A percentile compares a stretch with the other conserved stretches of the same genome.
Evolutionary conservation across 2,329 filamentous ascomycete species (phyloP).

Genomic region (Aspergillus unguis): DNA sequence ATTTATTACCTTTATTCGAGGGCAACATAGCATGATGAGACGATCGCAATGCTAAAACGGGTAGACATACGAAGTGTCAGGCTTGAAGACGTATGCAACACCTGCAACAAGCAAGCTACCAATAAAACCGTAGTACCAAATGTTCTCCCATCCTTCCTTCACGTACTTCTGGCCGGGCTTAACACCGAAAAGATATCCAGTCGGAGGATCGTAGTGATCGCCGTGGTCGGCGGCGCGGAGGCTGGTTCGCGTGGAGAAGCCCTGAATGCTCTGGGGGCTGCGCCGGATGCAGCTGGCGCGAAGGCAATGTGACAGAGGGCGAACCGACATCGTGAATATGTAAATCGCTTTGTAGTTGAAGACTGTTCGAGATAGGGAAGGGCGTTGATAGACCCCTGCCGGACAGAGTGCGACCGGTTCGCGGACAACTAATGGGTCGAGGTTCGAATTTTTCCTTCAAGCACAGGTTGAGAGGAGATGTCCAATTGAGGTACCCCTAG

Average conservation of each 20-base stretch:
- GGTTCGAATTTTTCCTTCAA: conserved; percentile 12
- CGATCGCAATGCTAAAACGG: conserved; percentile 5
- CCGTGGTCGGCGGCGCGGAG: conserved; percentile 56
- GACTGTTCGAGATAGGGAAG: conserved; percentile 17
- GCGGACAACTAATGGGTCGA: conserved; percentile 8
- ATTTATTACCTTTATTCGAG: not conserved
- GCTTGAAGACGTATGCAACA: conserved; percentile 91
- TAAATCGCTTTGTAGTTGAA: conserved; percentile 13
- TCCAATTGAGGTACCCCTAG: conserved; percentile 26
- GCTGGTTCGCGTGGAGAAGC: conserved; percentile 42
- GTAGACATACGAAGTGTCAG: conserved; percentile 87
- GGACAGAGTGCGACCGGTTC: conserved; percentile 12
- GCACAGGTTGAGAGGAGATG: conserved; percentile 11
- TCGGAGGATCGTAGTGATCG: conserved; percentile 82
- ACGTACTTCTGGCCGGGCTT: conserved; percentile 94
- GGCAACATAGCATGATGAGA: not conserved
- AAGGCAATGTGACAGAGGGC: conserved; percentile 37
- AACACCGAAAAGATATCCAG: conserved; percentile 88
- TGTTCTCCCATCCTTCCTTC: conserved; percentile 92
- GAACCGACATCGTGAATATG: conserved; percentile 38
- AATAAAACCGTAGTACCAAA: conserved; percentile 81
- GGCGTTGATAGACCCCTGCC: conserved; percentile 20
- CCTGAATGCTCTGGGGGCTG: conserved; percentile 33
- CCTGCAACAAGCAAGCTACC: conserved; percentile 70
- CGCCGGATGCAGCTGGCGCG: conserved; percentile 40